Percentiles rank a stretch among this genome's conserved stretches.
Conservation (phyloP, 768 basidiomycete species). For the Termitomyces sp. region DNA sequence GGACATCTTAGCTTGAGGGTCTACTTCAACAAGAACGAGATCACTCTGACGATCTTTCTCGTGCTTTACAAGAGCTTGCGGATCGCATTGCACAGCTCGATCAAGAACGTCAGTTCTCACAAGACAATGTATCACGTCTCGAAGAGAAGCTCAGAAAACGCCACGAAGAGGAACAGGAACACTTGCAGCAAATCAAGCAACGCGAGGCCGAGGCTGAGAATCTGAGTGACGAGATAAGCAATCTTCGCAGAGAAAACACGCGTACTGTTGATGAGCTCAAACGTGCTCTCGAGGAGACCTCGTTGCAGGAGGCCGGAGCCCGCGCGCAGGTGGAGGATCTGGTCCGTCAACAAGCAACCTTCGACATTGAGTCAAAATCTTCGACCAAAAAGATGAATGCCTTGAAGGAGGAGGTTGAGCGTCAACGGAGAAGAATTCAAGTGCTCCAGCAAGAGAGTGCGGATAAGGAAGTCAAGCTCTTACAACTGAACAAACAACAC, state of each 20-base stretch:
- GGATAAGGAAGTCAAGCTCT: slow-evolving; percentile 75
- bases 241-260: slow-evolving; percentile 49
- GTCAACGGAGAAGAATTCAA: slow-evolving; percentile 57
- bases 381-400: slow-evolving; percentile 43
- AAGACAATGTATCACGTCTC: slow-evolving; percentile 49
- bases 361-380: slow-evolving; percentile 43
- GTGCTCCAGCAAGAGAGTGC: slow-evolving; percentile 77
- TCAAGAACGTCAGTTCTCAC: slow-evolving; percentile 49
- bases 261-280: slow-evolving; percentile 44
- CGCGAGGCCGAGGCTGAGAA: slow-evolving; percentile 48
- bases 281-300: slow-evolving; percentile 38
- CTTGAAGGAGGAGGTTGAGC: slow-evolving; percentile 55
- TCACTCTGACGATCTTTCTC: slow-evolving; percentile 39
- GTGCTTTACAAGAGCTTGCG: slow-evolving; percentile 47
- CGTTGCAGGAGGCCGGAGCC: slow-evolving; percentile 40
- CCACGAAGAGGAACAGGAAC: slow-evolving; percentile 49
- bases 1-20: slow-evolving; percentile 38
- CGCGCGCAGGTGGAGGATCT: slow-evolving; percentile 42
- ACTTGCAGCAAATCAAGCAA: slow-evolving; percentile 37
- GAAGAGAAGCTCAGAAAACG: slow-evolving; percentile 52
- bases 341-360: slow-evolving; percentile 48
- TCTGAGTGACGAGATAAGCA: slow-evolving; percentile 49
- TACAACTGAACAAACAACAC: slow-evolving; percentile 66
- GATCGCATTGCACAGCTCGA: slow-evolving; percentile 44
- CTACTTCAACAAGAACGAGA: slow-evolving; percentile 50